Conservation (phyloP, 2,329 filamentous ascomycete genomes). For the Penicillium sp. region DNA sequence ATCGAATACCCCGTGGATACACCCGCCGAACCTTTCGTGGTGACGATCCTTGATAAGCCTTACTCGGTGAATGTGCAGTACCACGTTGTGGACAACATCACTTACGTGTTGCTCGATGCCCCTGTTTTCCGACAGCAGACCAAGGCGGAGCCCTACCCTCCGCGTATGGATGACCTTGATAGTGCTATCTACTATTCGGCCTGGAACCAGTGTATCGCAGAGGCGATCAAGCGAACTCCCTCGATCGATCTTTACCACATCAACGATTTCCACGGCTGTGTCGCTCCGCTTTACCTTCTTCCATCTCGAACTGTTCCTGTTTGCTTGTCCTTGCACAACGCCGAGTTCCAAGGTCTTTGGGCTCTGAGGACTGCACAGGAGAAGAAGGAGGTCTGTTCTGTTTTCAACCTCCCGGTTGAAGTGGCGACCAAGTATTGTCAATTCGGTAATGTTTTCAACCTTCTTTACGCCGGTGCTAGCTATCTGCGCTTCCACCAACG, state of each 20-base stretch:
- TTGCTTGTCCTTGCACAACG: constrained; percentile 67
- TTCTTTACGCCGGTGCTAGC: constrained; percentile 67
- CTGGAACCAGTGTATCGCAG: constrained; percentile 71
- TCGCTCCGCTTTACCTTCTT: constrained; percentile 66
- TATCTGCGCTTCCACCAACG: constrained; percentile 68
- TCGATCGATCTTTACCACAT: constrained; percentile 64
- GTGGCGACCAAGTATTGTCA: constrained; percentile 38
- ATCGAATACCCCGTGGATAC: constrained; percentile 67
- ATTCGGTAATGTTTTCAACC: constrained; percentile 69
- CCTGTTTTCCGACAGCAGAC: constrained; percentile 68
- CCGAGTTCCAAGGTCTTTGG: constrained; percentile 71
- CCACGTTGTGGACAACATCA: constrained; percentile 66
- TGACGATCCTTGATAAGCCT: constrained; percentile 61
- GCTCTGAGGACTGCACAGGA: constrained; percentile 65
- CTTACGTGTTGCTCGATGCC: constrained; percentile 67
- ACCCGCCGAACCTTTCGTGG: constrained; percentile 61
- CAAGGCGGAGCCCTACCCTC: constrained; percentile 65
- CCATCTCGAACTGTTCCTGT: constrained; percentile 60
- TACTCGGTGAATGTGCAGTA: constrained; percentile 68
- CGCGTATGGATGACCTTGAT: constrained; percentile 70
- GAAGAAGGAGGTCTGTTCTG: constrained; percentile 63
- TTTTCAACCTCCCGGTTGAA: constrained; percentile 46
- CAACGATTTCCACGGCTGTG: constrained; percentile 66
- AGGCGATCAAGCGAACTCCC: constrained; percentile 63
- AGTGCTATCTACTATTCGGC: constrained; percentile 69